Conservation (phyloP, 768 basidiomycete species). For the Harrya chromipes region DNA sequence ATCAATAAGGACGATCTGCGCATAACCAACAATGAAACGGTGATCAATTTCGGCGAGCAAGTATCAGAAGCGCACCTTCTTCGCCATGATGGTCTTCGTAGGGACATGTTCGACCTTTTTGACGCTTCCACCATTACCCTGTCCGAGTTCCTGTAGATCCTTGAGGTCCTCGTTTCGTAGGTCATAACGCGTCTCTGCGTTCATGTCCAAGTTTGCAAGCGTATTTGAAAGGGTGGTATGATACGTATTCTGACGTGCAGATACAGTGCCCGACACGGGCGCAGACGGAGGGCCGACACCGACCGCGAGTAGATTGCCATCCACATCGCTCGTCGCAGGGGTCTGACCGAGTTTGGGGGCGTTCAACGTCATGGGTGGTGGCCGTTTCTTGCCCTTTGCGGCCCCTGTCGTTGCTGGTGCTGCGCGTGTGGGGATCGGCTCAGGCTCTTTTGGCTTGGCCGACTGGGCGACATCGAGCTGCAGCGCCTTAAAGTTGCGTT, state of each 20-base stretch:
- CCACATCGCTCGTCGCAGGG: conserved; percentile 26
- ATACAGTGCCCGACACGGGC: conserved; percentile 47
- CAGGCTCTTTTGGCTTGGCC: conserved; percentile 37
- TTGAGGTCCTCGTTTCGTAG: conserved; percentile 87
- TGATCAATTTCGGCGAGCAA: neutral
- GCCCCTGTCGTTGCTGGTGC: conserved; percentile 39
- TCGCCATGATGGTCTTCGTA: conserved; percentile 92
- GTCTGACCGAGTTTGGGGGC: conserved; percentile 58
- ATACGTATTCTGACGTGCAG: conserved; percentile 64
- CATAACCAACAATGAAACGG: neutral
- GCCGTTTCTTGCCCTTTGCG: conserved; percentile 61
- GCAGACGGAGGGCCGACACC: conserved; percentile 49
- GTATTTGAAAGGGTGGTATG: conserved; percentile 80
- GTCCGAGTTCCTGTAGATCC: conserved; percentile 87
- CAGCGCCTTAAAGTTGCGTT: conserved; percentile 87
- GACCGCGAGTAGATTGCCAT: conserved; percentile 49
- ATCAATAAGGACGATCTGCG: conserved; percentile 91
- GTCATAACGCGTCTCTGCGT: conserved; percentile 81
- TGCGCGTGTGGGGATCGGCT: conserved; percentile 46
- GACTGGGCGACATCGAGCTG: conserved; percentile 61
- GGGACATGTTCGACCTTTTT: conserved; percentile 93
- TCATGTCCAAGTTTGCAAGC: conserved; percentile 82
- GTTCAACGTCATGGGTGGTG: conserved; percentile 79
- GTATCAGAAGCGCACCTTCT: conserved; percentile 68
- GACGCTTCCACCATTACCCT: conserved; percentile 97